Percentiles rank a stretch among this genome's conserved stretches.
These are phyloP conservation scores for Solanum clarkiae DNA, from an alignment of 257 asterid species.

Conservation along the genomic window DNA sequence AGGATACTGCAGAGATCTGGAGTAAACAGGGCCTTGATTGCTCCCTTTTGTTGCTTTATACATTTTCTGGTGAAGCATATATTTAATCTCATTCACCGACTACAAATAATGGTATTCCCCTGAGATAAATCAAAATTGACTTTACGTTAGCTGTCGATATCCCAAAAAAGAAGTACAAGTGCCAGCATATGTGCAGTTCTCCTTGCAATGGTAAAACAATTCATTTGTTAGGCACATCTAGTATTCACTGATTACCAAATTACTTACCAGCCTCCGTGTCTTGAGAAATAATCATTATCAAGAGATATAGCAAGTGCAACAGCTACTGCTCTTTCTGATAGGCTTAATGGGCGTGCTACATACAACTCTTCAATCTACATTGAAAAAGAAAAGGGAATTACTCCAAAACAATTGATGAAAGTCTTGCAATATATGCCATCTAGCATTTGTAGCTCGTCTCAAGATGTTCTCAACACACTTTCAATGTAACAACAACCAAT, in stretches of 20 bases:
- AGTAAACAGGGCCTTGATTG: not conserved
- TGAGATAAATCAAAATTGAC: not conserved
- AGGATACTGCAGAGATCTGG: not conserved
- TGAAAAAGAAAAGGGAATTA: not conserved
- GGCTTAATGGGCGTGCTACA: conserved; percentile 56
- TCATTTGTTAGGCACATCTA: not conserved
- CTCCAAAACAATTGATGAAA: not conserved
- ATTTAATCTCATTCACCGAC: conserved; percentile 11
- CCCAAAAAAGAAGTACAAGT: not conserved
- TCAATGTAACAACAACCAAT: not conserved
- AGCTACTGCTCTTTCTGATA: conserved; percentile 85
- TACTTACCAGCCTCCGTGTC: conserved; percentile 91
- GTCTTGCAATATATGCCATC: not conserved
- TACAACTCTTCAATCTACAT: conserved; percentile 60
- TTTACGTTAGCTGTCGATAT: not conserved
- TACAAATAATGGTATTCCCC: conserved; percentile 21
- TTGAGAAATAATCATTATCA: conserved; percentile 88
- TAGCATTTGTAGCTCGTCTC: not conserved
- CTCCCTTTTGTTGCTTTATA: not conserved
- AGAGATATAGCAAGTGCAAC: conserved; percentile 86
- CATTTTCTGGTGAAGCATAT: not conserved
- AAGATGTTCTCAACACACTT: not conserved
- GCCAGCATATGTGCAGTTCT: not conserved
- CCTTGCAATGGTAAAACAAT: not conserved
- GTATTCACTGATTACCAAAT: not conserved